phyloP scores from a whole-genome alignment of 129 eudicot genomes.

The Heracleum sosnowskyi region DNA sequence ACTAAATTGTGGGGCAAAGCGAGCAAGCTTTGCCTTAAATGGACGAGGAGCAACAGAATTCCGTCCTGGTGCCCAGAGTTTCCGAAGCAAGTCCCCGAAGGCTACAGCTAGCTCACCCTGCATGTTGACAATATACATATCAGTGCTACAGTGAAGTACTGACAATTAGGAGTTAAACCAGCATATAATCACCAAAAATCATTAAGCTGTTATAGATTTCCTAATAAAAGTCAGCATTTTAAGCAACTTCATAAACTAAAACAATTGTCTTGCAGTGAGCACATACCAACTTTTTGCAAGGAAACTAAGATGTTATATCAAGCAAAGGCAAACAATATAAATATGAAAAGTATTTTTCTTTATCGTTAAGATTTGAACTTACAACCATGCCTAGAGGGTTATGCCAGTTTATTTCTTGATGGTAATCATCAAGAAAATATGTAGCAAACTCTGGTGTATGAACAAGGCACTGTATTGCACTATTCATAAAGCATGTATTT shows the following conservation, averaged over 20 bases:
- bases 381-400: conserved; percentile 99
- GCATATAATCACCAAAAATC: background rate
- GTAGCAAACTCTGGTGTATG: conserved; percentile 93
- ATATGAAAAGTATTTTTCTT: background rate
- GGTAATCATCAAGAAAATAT: conserved; percentile 84
- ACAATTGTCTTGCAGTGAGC: background rate
- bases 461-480: conserved; percentile 96
- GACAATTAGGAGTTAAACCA: background rate
- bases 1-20: conserved; percentile 98
- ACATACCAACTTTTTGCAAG: background rate
- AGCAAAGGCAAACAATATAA: background rate
- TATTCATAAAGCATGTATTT: conserved; percentile 95
- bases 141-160: background rate
- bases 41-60: conserved; percentile 81
- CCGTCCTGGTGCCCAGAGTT: conserved; percentile 95
- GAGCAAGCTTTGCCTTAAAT: conserved; percentile 88
- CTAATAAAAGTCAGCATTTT: background rate
- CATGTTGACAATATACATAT: conserved; percentile 13
- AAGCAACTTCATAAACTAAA: background rate
- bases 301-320: background rate
- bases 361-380: conserved; percentile 28
- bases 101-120: conserved; percentile 98
- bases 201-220: background rate
- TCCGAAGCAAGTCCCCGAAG: conserved; percentile 87
- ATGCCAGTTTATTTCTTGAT: conserved; percentile 82